Evolutionary conservation across 208 protist genomes (phyloP), one percentile per base, ranked within the genome.

Genomic region (Leptomonas pyrrhocoris): DNA sequence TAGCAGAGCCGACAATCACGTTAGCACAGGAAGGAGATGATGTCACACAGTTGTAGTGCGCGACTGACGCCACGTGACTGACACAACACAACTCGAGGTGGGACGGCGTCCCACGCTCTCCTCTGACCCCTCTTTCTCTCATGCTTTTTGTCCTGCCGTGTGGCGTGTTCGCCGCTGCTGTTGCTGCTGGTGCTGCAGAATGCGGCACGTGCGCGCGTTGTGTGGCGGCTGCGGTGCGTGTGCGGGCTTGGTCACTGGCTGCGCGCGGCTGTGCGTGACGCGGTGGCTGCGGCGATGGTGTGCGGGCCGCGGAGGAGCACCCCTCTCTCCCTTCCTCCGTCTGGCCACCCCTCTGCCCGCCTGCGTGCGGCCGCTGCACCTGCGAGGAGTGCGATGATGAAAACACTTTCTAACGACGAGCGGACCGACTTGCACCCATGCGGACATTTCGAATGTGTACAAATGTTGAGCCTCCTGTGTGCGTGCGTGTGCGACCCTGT

Each of bases 1-100:
- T n/a, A n/a, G n/a, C n/a, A n/a, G n/a, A n/a, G n/a, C n/a, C n/a
- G n/a, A n/a, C n/a, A n/a, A n/a, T n/a, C n/a, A n/a, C n/a, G n/a
- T n/a, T 50, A 18, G n/a, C 0, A 50, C 18, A 8, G 45, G 21
- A 21, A 6, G 45, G 15, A 21, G 45, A 21, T 58, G 53, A 58
- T 58, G 53, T 21, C 53, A 58, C 53, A 58, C 53, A 58, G 30
- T 34, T 58, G 53, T 58, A 58, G 53, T 58, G 53, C 53, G 53
- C 53, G 53, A 58, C 53, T 58, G 53, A 58, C 53, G 53, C 53
- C 31, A 40, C 53, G 53, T 58, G 53, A 58, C 30, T 58, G 53
- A 58, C 53, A 58, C 53, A 58, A 58, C 53, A 58, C 53, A 40
- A 58, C 53, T 58, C 53, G 53, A 58, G 53, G 30, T 58, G 53